Percentiles rank a stretch among this genome's conserved stretches.
These are phyloP conservation scores for Dictyostelium capitatum DNA, from an alignment of 78 protist genomes.

Conservation along the genomic window DNA sequence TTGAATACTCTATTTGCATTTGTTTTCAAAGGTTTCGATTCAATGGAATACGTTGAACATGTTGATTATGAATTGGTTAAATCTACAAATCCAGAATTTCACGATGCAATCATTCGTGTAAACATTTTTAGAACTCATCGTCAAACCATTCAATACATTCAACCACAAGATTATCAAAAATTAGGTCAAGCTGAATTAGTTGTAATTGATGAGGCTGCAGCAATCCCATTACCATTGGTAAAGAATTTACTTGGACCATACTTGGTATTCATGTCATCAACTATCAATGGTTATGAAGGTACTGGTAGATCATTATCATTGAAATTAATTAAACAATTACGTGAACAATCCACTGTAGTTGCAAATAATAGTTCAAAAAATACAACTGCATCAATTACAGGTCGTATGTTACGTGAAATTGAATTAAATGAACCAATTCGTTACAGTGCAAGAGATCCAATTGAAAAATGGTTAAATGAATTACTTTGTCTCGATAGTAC, in stretches of 20 bases:
- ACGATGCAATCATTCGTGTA: conserved; percentile 93
- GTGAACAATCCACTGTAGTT: conserved; percentile 74
- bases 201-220: conserved; percentile 99
- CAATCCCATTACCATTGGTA: conserved; percentile 99
- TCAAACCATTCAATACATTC: conserved; percentile 98
- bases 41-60: conserved; percentile 95
- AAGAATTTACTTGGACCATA: conserved; percentile 92
- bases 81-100: conserved; percentile 93
- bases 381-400: neutral
- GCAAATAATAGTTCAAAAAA: neutral
- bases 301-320: conserved; percentile 99
- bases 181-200: conserved; percentile 95
- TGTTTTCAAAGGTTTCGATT: conserved; percentile 94
- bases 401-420: conserved; percentile 91
- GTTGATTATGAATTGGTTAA: conserved; percentile 94
- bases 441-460: conserved; percentile 66
- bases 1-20: conserved; percentile 98
- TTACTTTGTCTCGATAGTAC: conserved; percentile 97
- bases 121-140: conserved; percentile 96
- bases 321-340: conserved; percentile 97
- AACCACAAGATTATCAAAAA: conserved; percentile 89
- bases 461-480: conserved; percentile 94
- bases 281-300: conserved; percentile 99
- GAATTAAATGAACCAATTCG: conserved; percentile 98
- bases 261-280: conserved; percentile 95